Evolutionary conservation across 305 asterid species (phyloP).

Genomic region (Striga hermonthica): DNA sequence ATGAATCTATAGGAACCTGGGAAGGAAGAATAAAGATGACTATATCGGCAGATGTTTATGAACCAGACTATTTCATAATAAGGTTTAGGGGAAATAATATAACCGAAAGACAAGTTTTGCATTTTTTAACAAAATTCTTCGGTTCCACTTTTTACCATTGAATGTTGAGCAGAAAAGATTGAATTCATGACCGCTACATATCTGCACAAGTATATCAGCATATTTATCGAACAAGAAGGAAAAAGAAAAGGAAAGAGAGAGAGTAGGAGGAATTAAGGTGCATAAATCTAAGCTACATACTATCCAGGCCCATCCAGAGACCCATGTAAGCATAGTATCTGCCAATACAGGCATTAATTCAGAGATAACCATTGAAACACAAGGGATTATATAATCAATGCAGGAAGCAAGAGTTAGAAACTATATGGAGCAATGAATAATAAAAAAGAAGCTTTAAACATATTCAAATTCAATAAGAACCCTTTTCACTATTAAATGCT

Average conservation of each 20-base stretch:
- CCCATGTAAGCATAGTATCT: conserved; percentile 95
- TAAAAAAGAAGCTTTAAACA: neutral
- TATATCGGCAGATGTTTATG: conserved; percentile 2
- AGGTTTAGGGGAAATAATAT: conserved; percentile 1
- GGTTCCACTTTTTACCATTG: conserved; percentile 52
- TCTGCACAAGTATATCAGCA: conserved; percentile 51
- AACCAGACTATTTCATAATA: conserved; percentile 2
- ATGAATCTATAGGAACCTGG: conserved; percentile 90
- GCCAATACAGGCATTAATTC: conserved; percentile 39
- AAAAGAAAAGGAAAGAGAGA: conserved; percentile 1
- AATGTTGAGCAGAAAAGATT: conserved; percentile 91
- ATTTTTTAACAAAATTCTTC: conserved; percentile 1
- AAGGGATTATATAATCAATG: conserved; percentile 20
- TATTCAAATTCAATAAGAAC: too few species aligned
- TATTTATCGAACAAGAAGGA: neutral
- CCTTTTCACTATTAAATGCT: neutral
- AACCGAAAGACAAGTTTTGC: neutral
- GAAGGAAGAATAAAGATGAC: conserved; percentile 25
- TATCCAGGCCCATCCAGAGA: conserved; percentile 96
- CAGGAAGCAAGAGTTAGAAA: conserved; percentile 20
- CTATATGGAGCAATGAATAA: conserved; percentile 2
- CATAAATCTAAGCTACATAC: conserved; percentile 44
- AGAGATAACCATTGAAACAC: conserved; percentile 31
- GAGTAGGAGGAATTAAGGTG: neutral
- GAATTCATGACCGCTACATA: conserved; percentile 94